These are phyloP conservation scores for Chaetoceros muelleri DNA, from an alignment of 108 stramenopile species.

Conservation along the genomic window DNA sequence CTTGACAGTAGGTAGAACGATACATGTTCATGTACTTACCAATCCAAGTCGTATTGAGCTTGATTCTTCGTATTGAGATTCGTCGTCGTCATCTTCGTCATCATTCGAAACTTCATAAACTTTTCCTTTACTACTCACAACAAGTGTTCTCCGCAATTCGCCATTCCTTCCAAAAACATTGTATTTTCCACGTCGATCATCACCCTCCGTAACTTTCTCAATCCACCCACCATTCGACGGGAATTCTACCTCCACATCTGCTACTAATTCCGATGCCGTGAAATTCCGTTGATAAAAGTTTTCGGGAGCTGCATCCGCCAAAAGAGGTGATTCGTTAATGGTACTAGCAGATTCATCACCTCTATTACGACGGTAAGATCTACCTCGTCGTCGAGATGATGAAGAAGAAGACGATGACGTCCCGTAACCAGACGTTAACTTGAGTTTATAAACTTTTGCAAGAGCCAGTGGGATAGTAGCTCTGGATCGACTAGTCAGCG, in stretches of 20 bases:
- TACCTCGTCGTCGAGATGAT: slow-evolving; percentile 4
- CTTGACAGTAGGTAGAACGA: too few relatives aligned
- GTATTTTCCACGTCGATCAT: slow-evolving; percentile 1
- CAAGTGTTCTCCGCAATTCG: slow-evolving; percentile 36
- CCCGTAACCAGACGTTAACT: slow-evolving; percentile 15
- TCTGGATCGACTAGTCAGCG: not conserved
- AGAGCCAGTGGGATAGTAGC: slow-evolving; percentile 45
- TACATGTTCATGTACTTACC: not conserved
- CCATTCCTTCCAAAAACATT: slow-evolving; percentile 17
- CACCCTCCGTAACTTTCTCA: slow-evolving; percentile 10
- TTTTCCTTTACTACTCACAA: slow-evolving; percentile 40
- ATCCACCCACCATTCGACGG: slow-evolving; percentile 58
- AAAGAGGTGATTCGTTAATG: not conserved
- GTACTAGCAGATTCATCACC: not conserved
- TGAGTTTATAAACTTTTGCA: slow-evolving; percentile 53
- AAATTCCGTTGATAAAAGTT: not conserved
- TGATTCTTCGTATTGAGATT: not conserved
- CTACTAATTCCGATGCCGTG: slow-evolving; percentile 29
- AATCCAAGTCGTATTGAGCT: not conserved
- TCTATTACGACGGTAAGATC: slow-evolving; percentile 5
- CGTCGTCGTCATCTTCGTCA: slow-evolving; percentile 12
- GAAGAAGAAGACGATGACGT: not conserved
- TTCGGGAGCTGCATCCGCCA: not conserved
- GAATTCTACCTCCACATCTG: slow-evolving; percentile 41
- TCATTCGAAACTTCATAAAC: slow-evolving; percentile 21